phyloP scores from a whole-genome alignment of 345 rosid genomes.

The Firmiana major region DNA sequence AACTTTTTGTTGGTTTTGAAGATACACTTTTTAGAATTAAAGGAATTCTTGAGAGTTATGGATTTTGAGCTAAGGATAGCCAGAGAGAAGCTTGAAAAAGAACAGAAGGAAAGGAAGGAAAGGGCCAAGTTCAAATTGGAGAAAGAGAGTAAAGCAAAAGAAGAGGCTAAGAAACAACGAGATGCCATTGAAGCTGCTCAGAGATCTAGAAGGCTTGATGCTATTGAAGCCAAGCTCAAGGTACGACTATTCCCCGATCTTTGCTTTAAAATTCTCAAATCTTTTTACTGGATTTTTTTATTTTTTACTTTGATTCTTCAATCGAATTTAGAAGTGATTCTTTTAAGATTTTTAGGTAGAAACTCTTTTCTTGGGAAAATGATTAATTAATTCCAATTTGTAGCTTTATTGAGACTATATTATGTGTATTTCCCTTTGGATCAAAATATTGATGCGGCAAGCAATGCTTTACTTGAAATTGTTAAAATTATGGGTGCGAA shows the following conservation, averaged over 20 bases:
- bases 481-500: background rate
- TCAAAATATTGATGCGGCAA: background rate
- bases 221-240: too few species aligned
- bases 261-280: too few species aligned
- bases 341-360: background rate
- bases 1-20: too few species aligned
- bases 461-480: background rate
- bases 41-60: constrained; percentile 27
- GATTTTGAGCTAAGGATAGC: constrained; percentile 92
- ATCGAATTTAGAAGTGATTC: background rate
- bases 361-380: too few species aligned
- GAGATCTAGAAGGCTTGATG: constrained; percentile 61
- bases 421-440: background rate
- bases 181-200: constrained; percentile 85
- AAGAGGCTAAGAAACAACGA: constrained; percentile 61
- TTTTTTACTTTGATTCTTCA: too few species aligned
- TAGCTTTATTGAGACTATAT: too few species aligned
- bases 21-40: background rate
- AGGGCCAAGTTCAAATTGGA: constrained; percentile 60
- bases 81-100: constrained; percentile 84
- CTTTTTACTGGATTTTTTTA: background rate
- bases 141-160: constrained; percentile 70
- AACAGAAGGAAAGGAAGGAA: constrained; percentile 78
- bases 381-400: too few species aligned
- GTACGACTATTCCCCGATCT: too few species aligned